Conservation (phyloP, 192 early-diverging fungal genomes). For the Backusella westeae region DNA sequence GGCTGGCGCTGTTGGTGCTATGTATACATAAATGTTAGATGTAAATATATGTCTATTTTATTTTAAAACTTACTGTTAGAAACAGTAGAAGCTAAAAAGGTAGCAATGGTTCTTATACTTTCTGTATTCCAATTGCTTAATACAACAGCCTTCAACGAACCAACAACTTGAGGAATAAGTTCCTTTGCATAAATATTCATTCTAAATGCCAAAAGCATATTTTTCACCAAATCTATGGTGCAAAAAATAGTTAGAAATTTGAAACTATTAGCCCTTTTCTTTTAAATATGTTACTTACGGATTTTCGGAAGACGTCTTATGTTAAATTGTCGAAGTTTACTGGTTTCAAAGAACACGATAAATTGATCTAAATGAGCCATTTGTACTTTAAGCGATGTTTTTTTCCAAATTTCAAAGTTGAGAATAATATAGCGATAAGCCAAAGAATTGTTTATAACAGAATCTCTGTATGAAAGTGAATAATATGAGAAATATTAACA, state of each 20-base stretch:
- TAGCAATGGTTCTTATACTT: conserved; percentile 55
- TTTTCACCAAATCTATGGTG: conserved; percentile 57
- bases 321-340: conserved; percentile 55
- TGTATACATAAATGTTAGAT: background rate
- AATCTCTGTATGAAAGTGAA: conserved; percentile 43
- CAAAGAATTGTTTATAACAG: conserved; percentile 61
- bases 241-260: background rate
- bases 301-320: conserved; percentile 54
- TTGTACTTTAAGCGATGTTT: conserved; percentile 52
- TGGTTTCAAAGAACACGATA: conserved; percentile 53
- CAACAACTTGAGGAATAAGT: conserved; percentile 48
- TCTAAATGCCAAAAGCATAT: conserved; percentile 56
- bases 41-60: background rate
- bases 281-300: conserved; percentile 39
- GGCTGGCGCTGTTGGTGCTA: background rate
- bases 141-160: conserved; percentile 52
- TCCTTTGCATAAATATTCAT: conserved; percentile 57
- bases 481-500: background rate
- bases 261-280: background rate
- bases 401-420: conserved; percentile 70
- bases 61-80: conserved; percentile 43
- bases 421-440: conserved; percentile 62
- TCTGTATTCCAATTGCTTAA: conserved; percentile 58
- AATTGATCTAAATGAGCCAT: conserved; percentile 60
- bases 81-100: conserved; percentile 60